A percentile compares a stretch with the other conserved stretches of the same genome.
These are phyloP conservation scores for Guadua angustifolia DNA, from an alignment of 176 grass and related monocot species.

Conservation along the genomic window DNA sequence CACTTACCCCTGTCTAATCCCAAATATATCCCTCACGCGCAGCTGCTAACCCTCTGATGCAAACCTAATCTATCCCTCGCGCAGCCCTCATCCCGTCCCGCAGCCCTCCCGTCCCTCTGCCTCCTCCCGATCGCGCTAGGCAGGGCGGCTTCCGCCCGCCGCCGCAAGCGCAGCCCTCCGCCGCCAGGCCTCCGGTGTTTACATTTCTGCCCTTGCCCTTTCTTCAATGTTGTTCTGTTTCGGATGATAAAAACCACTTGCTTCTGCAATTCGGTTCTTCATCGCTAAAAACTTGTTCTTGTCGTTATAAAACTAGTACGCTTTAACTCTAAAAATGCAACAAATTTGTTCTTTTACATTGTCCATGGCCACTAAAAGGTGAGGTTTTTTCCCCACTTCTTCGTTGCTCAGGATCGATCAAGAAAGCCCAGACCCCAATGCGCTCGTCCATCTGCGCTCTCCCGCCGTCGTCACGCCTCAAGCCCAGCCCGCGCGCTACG, in stretches of 20 bases:
- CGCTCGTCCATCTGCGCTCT: conserved; percentile 57
- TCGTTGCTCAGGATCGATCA: conserved; percentile 44
- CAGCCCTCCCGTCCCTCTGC: too few species aligned
- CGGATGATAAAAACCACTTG: background rate
- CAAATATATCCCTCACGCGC: too few species aligned
- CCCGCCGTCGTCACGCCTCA: conserved; percentile 41
- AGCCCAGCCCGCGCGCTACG: conserved; percentile 43
- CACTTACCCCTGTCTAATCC: too few species aligned
- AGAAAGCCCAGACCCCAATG: conserved; percentile 48
- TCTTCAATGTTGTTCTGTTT: background rate
- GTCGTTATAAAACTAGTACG: background rate
- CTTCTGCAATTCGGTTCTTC: background rate
- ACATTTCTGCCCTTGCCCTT: too few species aligned
- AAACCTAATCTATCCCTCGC: too few species aligned
- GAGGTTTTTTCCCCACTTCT: background rate
- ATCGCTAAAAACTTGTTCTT: background rate
- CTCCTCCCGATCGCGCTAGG: too few species aligned
- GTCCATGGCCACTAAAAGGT: background rate
- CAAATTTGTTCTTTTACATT: conserved; percentile 3
- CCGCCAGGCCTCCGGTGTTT: too few species aligned
- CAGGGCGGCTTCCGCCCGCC: too few species aligned
- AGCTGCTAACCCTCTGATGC: too few species aligned
- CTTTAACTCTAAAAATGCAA: background rate
- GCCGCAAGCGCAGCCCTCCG: too few species aligned
- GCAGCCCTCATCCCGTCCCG: too few species aligned